A percentile compares a stretch with the other conserved stretches of the same genome.
Conservation (phyloP, 2,329 filamentous ascomycete genomes). For the Alternaria atra region DNA sequence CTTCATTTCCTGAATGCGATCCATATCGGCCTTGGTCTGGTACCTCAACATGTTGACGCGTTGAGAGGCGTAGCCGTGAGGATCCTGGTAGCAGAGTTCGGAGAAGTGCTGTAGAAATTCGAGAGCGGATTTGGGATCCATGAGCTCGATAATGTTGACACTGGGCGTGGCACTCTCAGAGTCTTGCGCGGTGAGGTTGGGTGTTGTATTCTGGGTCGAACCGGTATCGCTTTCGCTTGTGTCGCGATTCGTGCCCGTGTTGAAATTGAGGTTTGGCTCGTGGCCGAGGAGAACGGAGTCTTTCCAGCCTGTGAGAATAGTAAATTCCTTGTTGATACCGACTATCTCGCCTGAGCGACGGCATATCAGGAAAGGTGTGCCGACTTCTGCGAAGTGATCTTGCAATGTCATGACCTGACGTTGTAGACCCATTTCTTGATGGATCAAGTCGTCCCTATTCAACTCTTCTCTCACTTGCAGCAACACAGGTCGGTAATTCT, state of each 20-base stretch:
- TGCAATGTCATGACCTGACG: conserved; percentile 92
- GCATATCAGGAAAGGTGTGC: conserved; percentile 90
- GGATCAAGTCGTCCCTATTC: conserved; percentile 86
- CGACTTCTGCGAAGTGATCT: conserved; percentile 85
- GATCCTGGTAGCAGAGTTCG: conserved; percentile 89
- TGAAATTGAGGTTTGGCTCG: conserved; percentile 86
- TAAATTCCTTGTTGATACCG: conserved; percentile 94
- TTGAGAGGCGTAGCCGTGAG: conserved; percentile 82
- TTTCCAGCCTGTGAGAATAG: conserved; percentile 93
- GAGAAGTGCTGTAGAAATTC: conserved; percentile 97
- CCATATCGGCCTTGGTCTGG: conserved; percentile 59
- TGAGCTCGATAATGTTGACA: conserved; percentile 88
- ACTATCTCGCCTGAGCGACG: conserved; percentile 94
- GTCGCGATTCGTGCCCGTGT: conserved; percentile 66
- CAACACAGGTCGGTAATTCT: conserved; percentile 90
- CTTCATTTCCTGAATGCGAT: conserved; percentile 38
- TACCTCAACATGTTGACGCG: conserved; percentile 91
- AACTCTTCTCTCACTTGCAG: conserved; percentile 91
- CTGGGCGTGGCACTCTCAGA: conserved; percentile 66
- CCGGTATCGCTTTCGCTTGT: conserved; percentile 47
- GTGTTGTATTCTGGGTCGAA: conserved; percentile 57
- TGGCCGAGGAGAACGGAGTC: conserved; percentile 89
- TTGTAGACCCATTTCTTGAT: conserved; percentile 98
- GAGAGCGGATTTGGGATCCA: conserved; percentile 92
- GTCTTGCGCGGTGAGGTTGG: conserved; percentile 51